Conservation (phyloP, 768 basidiomycete species). For the Lyophyllum atratum region DNA sequence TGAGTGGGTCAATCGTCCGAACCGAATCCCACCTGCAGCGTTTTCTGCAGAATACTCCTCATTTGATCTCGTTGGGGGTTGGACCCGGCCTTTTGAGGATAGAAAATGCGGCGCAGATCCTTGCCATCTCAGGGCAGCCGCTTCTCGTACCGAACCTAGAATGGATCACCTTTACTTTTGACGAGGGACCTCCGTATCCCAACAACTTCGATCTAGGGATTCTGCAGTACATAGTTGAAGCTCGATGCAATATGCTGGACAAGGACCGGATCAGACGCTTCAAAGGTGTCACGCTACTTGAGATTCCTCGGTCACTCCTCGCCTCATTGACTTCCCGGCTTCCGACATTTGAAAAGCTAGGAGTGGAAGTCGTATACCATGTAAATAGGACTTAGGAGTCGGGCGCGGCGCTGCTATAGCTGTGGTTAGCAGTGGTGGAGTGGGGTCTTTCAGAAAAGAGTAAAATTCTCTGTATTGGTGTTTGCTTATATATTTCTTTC, state of each 20-base stretch:
- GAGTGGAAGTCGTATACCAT: too few species aligned
- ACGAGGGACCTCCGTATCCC: neutral
- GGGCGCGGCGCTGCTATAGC: too few species aligned
- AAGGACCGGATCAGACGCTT: neutral
- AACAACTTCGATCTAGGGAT: neutral
- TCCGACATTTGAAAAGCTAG: neutral
- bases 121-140: neutral
- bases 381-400: too few species aligned
- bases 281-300: neutral
- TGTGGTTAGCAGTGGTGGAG: too few species aligned
- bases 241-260: neutral
- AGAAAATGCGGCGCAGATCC: neutral
- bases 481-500: too few species aligned
- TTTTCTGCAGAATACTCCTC: neutral
- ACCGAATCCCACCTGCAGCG: neutral
- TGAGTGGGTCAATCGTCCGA: neutral
- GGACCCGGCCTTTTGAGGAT: neutral
- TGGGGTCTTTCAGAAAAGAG: too few species aligned
- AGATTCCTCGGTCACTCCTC: neutral
- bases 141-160: neutral
- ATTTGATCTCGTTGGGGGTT: neutral
- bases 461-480: too few species aligned
- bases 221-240: neutral
- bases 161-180: neutral
- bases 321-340: neutral